Base-by-base conservation (phyloP, 2,329 filamentous ascomycete genomes). In the Clarireedia homoeocarpa region DNA sequence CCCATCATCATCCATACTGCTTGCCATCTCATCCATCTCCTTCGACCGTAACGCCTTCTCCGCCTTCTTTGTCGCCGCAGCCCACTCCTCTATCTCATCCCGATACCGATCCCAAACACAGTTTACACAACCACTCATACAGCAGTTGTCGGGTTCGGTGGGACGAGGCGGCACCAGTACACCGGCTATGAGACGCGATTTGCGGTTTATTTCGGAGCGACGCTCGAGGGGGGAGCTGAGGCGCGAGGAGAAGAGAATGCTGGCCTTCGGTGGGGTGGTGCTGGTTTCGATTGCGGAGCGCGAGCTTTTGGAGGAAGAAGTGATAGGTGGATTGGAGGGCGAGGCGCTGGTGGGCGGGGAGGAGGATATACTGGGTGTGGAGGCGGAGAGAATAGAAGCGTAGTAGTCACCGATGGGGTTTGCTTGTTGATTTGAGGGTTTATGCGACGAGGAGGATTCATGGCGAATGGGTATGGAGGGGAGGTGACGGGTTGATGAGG, bases 51-150 rank as follows among this genome's bases (percentile, higher is more conserved):
- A 55, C 59, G 23, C 65, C 59, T 23, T 61, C 60, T 38, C 67
- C 45, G 42, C 50, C 17, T 57, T 59, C 61, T 67, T 68, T 38
- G 79, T 81, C 57, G 83, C 80, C 14, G 76, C 74, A 4, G 85
- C 86, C 89, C 91, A 97, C 57, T 89, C 88, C 71, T 97, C 91
- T 72, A 97, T 79, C 52, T 97, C 94, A 63, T 99, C 92, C 7
- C 91, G 81, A 71, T 85, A 97, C 53, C 83, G 77, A 65, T 96
- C 91, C 91, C 91, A 97, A 2, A 97, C 94, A 71, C 94, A 99
- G 71, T 97, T 91, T 49, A 96, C 92, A 70, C 94, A 99, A 3
- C 94, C 94, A 67, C 89, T 94, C 94, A 99, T 99, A 73, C 94
- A 99, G 78, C 94, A 99, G 69, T 99, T 96, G 67, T 97, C 94